Base-by-base conservation (phyloP, 305 asterid genomes). In the Solanum hybrid region DNA sequence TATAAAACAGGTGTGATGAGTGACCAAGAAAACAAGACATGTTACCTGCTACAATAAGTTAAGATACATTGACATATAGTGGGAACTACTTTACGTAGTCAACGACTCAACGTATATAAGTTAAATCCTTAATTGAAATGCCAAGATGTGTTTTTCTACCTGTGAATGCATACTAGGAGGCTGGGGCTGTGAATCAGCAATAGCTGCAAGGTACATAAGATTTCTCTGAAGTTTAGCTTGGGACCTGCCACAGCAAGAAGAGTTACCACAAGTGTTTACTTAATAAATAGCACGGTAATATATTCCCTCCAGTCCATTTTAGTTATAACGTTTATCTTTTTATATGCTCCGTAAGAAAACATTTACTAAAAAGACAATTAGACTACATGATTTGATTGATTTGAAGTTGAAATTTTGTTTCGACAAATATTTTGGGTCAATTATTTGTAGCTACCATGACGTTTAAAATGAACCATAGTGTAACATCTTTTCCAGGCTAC, bases 181-280 rank as follows among this genome's bases (percentile, higher is more conserved):
- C 89, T 94, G 99, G 84, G 99, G 99, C 87, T 96, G 99, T 35
- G 99, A 95, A 94, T 97, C 99, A 34, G 99, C 99, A 76, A 97
- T 97, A 13, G 99, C 99, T 35, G 99, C 99, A 8, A 97, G 98
- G 89, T 96, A 96, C 99, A 96, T 97, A 91, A 97, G 93, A 92
- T 97, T 97, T 83, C 98, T 94, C 92, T 97, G 99, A 11, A 96
- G 95, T 87, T 96, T 94, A 3, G 98, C 99, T 90, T 96, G 99
- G 89, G 95, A 95, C 92, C 99, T 97, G 92, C 64, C 81, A 89
- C 80, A 33, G 31, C 18, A 20, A 86, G 31, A 35, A 69, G 29
- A 40, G n/a, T 42, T 11, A 33, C 28, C 34, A 35, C 39, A 9
- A 24, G 20, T 37, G 67, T 80, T 24, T 0, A 80, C n/a, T 35